These are phyloP conservation scores for Lepidium aucheri DNA, from an alignment of 345 rosid species.

Conservation along the genomic window DNA sequence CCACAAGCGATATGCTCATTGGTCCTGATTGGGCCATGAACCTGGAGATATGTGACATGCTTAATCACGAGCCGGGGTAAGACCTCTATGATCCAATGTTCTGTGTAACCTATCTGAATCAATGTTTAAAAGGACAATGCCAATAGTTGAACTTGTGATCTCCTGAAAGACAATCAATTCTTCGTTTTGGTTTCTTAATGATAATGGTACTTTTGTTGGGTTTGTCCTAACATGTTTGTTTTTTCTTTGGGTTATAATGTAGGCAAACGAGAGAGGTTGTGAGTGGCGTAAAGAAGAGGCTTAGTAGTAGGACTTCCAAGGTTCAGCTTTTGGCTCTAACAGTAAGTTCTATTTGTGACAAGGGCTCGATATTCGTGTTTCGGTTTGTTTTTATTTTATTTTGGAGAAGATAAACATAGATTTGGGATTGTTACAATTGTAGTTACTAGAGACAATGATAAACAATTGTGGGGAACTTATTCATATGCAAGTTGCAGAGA, in stretches of 20 bases:
- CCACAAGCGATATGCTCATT: constrained; percentile 95
- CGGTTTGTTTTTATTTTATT: not conserved
- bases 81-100: not conserved
- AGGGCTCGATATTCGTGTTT: not conserved
- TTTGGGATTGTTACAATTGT: constrained; percentile 17
- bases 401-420: no score
- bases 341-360: constrained; percentile 39
- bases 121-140: not conserved
- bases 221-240: not conserved
- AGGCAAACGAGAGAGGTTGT: constrained; percentile 96
- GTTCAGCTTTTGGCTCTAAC: constrained; percentile 95
- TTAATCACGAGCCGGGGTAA: constrained; percentile 89
- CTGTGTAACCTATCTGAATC: not conserved
- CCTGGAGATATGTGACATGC: constrained; percentile 97
- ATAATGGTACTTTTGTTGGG: not conserved
- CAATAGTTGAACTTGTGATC: not conserved
- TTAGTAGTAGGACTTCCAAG: constrained; percentile 72
- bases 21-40: constrained; percentile 99
- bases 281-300: constrained; percentile 87
- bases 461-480: constrained; percentile 98
- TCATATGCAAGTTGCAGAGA: constrained; percentile 98
- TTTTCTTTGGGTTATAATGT: constrained; percentile 22
- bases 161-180: not conserved
- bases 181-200: not conserved
- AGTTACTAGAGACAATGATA: constrained; percentile 90